Evolutionary conservation across 169 alveolate species (phyloP).

Genomic region (Plasmodium gonderi): DNA sequence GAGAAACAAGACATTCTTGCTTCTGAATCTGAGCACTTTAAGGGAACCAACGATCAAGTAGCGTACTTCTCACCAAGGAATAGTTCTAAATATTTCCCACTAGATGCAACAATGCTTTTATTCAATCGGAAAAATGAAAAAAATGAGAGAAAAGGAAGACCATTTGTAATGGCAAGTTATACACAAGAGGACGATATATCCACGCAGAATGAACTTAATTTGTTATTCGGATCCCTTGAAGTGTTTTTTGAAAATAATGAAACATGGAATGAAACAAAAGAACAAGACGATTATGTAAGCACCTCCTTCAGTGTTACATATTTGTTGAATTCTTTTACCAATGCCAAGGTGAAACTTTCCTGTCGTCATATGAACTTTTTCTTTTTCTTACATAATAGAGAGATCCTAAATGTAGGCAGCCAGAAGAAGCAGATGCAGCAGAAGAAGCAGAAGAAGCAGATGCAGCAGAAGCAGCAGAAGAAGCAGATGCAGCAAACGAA

Average conservation of each 20-base stretch:
- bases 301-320: constrained; percentile 5
- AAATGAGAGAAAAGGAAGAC: neutral
- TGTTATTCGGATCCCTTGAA: constrained; percentile 1
- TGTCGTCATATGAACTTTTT: neutral
- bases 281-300: neutral
- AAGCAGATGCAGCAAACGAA: neutral
- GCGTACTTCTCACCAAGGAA: neutral
- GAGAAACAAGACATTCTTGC: too few species aligned
- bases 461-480: neutral
- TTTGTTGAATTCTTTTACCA: neutral
- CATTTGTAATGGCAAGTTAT: neutral
- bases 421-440: neutral
- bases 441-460: neutral
- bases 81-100: neutral
- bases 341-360: neutral
- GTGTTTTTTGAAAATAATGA: neutral
- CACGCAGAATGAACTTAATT: neutral
- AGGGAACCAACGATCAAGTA: too few species aligned
- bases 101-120: neutral
- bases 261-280: neutral
- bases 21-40: too few species aligned
- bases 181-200: neutral
- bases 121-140: neutral
- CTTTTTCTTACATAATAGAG: neutral
- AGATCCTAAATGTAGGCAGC: neutral